phyloP scores from a whole-genome alignment of 176 grass and related monocot genomes.

The Avena insularis region DNA sequence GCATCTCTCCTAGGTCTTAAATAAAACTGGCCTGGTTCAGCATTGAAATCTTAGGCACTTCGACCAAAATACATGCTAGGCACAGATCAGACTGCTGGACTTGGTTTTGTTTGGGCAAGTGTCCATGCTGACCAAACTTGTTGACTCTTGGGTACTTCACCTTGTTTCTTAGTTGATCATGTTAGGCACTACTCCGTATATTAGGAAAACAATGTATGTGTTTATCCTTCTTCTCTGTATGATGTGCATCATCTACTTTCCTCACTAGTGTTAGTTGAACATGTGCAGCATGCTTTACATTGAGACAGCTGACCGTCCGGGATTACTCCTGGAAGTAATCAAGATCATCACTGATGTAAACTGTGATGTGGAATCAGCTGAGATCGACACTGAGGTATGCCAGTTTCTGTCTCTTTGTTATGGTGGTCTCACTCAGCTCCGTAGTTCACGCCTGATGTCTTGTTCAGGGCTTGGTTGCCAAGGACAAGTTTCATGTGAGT shows the following conservation, averaged over 20 bases:
- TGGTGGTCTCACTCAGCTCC: neutral
- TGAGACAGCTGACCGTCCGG: slow-evolving; percentile 96
- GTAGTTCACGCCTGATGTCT: slow-evolving; percentile 23
- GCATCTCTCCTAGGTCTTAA: neutral
- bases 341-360: slow-evolving; percentile 84
- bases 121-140: neutral
- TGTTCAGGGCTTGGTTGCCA: slow-evolving; percentile 85
- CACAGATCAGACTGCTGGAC: slow-evolving; percentile 13
- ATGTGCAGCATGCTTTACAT: slow-evolving; percentile 80
- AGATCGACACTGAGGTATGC: slow-evolving; percentile 94
- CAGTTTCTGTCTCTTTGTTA: slow-evolving; percentile 5
- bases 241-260: slow-evolving; percentile 28
- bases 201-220: slow-evolving; percentile 1
- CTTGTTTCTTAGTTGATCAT: slow-evolving; percentile 22
- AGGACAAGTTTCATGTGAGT: slow-evolving; percentile 98
- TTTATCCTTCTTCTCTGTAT: neutral
- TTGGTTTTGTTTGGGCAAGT: slow-evolving; percentile 8
- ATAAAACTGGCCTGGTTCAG: neutral
- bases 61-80: neutral
- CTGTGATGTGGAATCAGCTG: slow-evolving; percentile 89
- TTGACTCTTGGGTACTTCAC: neutral
- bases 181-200: neutral
- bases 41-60: neutral
- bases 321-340: slow-evolving; percentile 80
- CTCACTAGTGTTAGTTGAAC: slow-evolving; percentile 37